These are phyloP conservation scores for Cladosporium sp. DNA, from an alignment of 2,329 filamentous ascomycete species.

Conservation along the genomic window DNA sequence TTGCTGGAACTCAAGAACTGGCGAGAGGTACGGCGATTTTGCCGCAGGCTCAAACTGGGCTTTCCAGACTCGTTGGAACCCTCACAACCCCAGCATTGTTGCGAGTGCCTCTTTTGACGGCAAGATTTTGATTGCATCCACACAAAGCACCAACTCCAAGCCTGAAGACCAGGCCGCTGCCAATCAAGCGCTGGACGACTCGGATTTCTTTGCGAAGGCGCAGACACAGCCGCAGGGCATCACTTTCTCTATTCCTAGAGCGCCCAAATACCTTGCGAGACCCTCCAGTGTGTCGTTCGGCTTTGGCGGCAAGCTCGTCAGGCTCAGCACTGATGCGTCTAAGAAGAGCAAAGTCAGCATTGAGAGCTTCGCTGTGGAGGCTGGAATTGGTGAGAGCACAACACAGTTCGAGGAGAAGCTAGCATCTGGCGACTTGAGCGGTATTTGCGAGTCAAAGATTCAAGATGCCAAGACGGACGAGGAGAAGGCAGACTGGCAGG, in stretches of 20 bases:
- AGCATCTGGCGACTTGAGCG: conserved; percentile 71
- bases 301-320: conserved; percentile 89
- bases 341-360: conserved; percentile 75
- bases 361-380: conserved; percentile 84
- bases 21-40: conserved; percentile 84
- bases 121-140: conserved; percentile 88
- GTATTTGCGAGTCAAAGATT: conserved; percentile 79
- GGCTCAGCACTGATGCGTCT: conserved; percentile 67
- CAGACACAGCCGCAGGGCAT: conserved; percentile 88
- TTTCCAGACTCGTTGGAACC: conserved; percentile 92
- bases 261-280: conserved; percentile 86
- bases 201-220: conserved; percentile 94
- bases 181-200: conserved; percentile 71
- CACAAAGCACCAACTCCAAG: conserved; percentile 87
- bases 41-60: conserved; percentile 99
- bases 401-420: conserved; percentile 84
- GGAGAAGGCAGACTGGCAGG: conserved; percentile 94
- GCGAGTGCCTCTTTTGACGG: conserved; percentile 97
- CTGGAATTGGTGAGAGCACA: conserved; percentile 77
- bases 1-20: conserved; percentile 93
- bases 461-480: conserved; percentile 76
- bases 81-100: conserved; percentile 85
- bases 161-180: conserved; percentile 65
- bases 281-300: conserved; percentile 88
- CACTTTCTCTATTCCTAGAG: conserved; percentile 80